A percentile compares a stretch with the other conserved stretches of the same genome.
phyloP scores from a whole-genome alignment of 495 filamentous ascomycete species.

The Podospora bellae-mahoneyi region DNA sequence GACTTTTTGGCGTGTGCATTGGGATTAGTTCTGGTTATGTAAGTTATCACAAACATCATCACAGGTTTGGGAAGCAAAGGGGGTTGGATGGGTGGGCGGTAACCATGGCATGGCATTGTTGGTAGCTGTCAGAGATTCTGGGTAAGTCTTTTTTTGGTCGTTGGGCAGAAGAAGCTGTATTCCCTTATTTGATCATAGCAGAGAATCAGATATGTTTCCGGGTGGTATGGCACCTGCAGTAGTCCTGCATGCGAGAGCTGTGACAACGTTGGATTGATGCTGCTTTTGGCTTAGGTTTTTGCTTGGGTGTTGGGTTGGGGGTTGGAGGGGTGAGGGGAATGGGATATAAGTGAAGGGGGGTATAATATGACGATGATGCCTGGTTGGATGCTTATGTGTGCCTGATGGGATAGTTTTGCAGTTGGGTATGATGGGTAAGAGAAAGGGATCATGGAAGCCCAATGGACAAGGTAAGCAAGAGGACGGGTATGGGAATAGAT shows the following conservation, averaged over 20 bases:
- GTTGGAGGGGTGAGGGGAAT: background rate
- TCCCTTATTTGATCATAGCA: background rate
- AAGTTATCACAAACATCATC: background rate
- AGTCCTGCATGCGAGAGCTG: background rate
- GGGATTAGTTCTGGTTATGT: background rate
- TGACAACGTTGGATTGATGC: background rate
- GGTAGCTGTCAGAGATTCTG: background rate
- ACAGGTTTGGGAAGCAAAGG: background rate
- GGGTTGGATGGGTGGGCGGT: background rate
- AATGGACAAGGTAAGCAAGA: background rate
- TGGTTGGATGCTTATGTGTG: background rate
- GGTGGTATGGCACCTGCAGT: background rate
- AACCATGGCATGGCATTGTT: background rate
- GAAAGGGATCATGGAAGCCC: background rate
- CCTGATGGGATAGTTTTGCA: background rate
- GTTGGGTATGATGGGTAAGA: background rate
- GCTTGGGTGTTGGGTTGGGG: background rate
- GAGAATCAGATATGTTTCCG: background rate
- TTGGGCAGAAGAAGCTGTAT: background rate
- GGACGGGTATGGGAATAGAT: background rate
- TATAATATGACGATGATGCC: background rate
- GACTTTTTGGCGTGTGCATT: background rate
- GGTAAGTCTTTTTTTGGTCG: background rate
- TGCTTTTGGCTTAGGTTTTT: background rate
- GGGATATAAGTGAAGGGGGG: background rate